Percentiles rank a stretch among this genome's conserved stretches.
phyloP scores from a whole-genome alignment of 1,284 basidiomycete species.

The Athelia sp. region DNA sequence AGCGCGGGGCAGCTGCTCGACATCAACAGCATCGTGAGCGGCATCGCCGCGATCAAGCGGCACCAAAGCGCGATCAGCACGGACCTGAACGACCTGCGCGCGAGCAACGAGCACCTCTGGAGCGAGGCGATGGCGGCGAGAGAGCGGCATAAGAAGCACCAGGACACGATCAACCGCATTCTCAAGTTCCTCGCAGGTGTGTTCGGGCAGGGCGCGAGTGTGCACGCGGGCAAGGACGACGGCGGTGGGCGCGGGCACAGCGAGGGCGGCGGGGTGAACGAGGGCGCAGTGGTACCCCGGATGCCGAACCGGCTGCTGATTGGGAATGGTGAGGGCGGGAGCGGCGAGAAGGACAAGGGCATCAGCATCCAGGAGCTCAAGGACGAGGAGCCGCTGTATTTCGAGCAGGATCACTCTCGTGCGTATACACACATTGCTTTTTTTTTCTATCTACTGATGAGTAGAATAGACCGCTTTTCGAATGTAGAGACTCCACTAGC shows the following conservation, averaged over 20 bases:
- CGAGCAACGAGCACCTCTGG: conserved; percentile 88
- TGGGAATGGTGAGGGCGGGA: conserved; percentile 40
- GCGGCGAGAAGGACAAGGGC: conserved; percentile 27
- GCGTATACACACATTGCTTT: background rate
- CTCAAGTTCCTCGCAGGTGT: conserved; percentile 92
- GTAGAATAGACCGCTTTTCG: background rate
- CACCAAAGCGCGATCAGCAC: conserved; percentile 88
- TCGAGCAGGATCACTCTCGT: conserved; percentile 2
- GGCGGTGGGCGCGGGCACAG: no score
- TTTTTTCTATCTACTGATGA: conserved; percentile 8
- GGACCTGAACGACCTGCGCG: conserved; percentile 86
- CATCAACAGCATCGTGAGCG: conserved; percentile 72
- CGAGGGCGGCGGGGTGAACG: no score
- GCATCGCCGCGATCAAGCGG: conserved; percentile 85
- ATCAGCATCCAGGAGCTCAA: conserved; percentile 33
- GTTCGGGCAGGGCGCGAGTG: conserved; percentile 62
- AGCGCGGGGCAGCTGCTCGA: conserved; percentile 58
- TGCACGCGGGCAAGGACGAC: conserved; percentile 42
- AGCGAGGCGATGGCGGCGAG: conserved; percentile 82
- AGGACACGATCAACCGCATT: conserved; percentile 97
- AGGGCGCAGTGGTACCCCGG: conserved; percentile 43
- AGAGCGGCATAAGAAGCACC: conserved; percentile 83
- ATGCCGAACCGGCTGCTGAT: conserved; percentile 62
- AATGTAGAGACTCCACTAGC: conserved; percentile 22
- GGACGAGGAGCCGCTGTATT: conserved; percentile 28